A percentile compares a stretch with the other conserved stretches of the same genome.
Conservation (phyloP, 2,329 filamentous ascomycete genomes). For the Colletotrichum plurivorum region DNA sequence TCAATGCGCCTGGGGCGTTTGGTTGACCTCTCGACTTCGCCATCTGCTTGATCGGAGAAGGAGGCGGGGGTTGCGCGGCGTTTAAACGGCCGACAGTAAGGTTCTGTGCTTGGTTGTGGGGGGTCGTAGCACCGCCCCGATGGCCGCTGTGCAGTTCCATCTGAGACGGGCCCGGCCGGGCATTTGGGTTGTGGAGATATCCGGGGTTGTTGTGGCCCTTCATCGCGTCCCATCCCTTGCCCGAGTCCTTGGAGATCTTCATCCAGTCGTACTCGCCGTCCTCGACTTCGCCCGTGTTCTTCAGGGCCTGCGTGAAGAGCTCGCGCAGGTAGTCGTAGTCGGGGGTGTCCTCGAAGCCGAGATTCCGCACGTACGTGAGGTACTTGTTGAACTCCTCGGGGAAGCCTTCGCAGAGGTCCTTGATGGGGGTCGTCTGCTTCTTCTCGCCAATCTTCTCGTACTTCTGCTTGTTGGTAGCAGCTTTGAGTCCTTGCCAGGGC, state of each 20-base stretch:
- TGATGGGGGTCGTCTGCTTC: slow-evolving; percentile 98
- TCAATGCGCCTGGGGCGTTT: slow-evolving; percentile 82
- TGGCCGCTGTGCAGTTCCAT: slow-evolving; percentile 85
- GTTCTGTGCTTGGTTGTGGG: slow-evolving; percentile 73
- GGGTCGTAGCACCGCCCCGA: slow-evolving; percentile 75
- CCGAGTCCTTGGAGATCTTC: slow-evolving; percentile 87
- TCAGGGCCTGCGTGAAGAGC: slow-evolving; percentile 94
- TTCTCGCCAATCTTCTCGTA: slow-evolving; percentile 99
- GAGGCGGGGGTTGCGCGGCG: slow-evolving; percentile 90
- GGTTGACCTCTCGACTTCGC: slow-evolving; percentile 81
- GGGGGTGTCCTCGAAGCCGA: slow-evolving; percentile 97
- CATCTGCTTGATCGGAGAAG: slow-evolving; percentile 86
- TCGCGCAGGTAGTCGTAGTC: slow-evolving; percentile 99
- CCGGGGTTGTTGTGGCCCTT: slow-evolving; percentile 78
- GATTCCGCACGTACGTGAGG: slow-evolving; percentile 95
- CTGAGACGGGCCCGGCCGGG: slow-evolving; percentile 83
- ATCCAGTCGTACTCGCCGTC: slow-evolving; percentile 99
- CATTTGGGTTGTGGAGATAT: slow-evolving; percentile 82
- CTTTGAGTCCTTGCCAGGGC: slow-evolving; percentile 81
- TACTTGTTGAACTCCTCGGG: slow-evolving; percentile 99
- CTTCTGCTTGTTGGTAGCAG: slow-evolving; percentile 91
- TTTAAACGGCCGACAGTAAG: slow-evolving; percentile 92
- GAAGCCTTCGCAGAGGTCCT: slow-evolving; percentile 96
- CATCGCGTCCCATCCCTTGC: slow-evolving; percentile 88
- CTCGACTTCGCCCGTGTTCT: slow-evolving; percentile 94